A percentile compares a stretch with the other conserved stretches of the same genome.
Conservation (phyloP, 768 basidiomycete genomes). For the Coprinopsis cinerea region DNA sequence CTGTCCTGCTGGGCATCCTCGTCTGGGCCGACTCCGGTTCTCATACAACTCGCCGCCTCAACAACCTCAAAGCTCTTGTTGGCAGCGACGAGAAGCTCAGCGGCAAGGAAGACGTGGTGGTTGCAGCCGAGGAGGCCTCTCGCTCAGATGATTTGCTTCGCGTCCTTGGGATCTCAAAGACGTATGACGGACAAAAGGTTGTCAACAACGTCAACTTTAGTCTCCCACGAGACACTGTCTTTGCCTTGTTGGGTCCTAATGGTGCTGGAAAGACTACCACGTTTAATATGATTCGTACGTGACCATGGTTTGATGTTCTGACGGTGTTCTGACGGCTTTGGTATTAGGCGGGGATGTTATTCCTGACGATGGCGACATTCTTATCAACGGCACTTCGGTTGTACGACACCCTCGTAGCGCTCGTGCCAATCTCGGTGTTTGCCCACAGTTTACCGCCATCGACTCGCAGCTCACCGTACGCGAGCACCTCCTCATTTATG, state of each 20-base stretch:
- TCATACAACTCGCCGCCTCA: constrained; percentile 35
- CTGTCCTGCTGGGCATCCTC: constrained; percentile 56
- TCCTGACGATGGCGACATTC: constrained; percentile 63
- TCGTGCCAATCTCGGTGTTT: constrained; percentile 69
- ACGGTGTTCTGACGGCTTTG: background rate
- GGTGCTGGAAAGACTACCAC: constrained; percentile 82
- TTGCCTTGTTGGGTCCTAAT: constrained; percentile 75
- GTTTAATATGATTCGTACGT: constrained; percentile 74
- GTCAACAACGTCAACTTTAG: constrained; percentile 73
- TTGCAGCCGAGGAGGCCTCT: constrained; percentile 44
- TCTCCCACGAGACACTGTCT: constrained; percentile 54
- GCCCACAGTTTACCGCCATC: constrained; percentile 81
- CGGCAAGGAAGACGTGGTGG: constrained; percentile 44
- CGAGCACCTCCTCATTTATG: constrained; percentile 70
- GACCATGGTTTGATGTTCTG: background rate
- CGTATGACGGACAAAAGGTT: constrained; percentile 49
- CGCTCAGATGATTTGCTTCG: constrained; percentile 52
- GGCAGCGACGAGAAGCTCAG: constrained; percentile 6
- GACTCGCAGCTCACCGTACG: constrained; percentile 73
- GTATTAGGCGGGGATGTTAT: constrained; percentile 60
- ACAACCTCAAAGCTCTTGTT: constrained; percentile 14
- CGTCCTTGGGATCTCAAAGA: constrained; percentile 58
- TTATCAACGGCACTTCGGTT: constrained; percentile 62
- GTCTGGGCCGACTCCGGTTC: constrained; percentile 73
- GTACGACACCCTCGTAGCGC: constrained; percentile 58